These are phyloP conservation scores for Aspergillus niger DNA, from an alignment of 2,329 filamentous ascomycete genomes.

Conservation along the genomic window DNA sequence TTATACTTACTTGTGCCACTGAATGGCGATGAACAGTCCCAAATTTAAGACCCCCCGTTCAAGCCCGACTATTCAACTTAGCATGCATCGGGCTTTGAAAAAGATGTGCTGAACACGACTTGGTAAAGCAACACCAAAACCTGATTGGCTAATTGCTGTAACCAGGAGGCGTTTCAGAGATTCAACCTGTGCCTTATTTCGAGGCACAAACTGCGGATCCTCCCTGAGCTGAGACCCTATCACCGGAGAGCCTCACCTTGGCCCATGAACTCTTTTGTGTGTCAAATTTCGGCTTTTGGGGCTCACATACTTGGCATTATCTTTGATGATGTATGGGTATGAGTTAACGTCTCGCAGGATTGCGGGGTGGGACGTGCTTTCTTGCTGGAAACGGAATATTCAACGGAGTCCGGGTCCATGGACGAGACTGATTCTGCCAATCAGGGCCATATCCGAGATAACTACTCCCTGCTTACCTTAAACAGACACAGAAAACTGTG, in stretches of 20 bases:
- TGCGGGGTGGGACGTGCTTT: not conserved
- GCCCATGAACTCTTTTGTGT: not conserved
- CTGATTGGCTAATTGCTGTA: not conserved
- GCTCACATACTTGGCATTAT: too few relatives aligned
- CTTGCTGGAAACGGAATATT: not conserved
- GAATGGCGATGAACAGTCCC: not conserved
- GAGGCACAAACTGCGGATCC: not conserved
- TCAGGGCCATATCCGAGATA: too few relatives aligned
- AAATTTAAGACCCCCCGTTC: not conserved
- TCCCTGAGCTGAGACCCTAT: not conserved
- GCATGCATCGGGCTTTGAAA: not conserved
- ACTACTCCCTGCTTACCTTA: not conserved
- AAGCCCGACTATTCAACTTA: not conserved
- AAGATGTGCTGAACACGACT: not conserved
- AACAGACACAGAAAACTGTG: not conserved
- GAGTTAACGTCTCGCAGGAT: not conserved
- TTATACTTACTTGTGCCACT: too few relatives aligned
- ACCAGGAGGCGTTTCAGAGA: not conserved
- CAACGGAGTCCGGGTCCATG: not conserved
- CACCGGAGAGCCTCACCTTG: not conserved
- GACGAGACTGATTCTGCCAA: too few relatives aligned
- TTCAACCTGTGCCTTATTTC: not conserved
- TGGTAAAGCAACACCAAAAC: not conserved
- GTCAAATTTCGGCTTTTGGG: not conserved
- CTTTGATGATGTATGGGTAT: not conserved